Percentiles rank a stretch among this genome's conserved stretches.
Evolutionary conservation across 2,329 filamentous ascomycete genomes (phyloP).

Genomic region (Monosporascus ibericus): DNA sequence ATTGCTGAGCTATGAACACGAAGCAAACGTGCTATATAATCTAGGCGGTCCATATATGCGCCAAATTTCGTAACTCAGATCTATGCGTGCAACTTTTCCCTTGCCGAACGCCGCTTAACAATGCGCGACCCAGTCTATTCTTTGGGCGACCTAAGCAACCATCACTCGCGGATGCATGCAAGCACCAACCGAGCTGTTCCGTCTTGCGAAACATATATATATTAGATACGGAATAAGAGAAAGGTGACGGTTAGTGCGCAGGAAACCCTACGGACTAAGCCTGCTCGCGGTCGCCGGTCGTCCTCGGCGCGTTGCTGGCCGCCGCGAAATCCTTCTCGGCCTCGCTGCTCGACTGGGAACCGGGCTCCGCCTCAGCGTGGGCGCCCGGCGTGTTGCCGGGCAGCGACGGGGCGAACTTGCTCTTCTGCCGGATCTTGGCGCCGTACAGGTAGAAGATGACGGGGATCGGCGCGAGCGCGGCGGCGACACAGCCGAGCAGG

Average conservation of each 20-base stretch:
- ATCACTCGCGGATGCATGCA: too few relatives aligned
- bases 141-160: too few relatives aligned
- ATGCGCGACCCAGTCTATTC: too few relatives aligned
- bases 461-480: constrained; percentile 54
- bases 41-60: too few relatives aligned
- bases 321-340: constrained; percentile 30
- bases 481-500: constrained; percentile 54
- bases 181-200: too few relatives aligned
- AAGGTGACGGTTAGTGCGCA: not conserved
- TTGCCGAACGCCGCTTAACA: too few relatives aligned
- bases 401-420: constrained; percentile 48
- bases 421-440: constrained; percentile 47
- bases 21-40: too few relatives aligned
- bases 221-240: too few relatives aligned
- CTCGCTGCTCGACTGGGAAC: constrained; percentile 15
- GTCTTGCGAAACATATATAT: too few relatives aligned
- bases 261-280: constrained; percentile 3
- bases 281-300: constrained; percentile 19
- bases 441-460: constrained; percentile 58
- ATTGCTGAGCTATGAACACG: too few relatives aligned
- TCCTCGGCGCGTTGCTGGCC: constrained; percentile 28
- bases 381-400: constrained; percentile 14
- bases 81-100: too few relatives aligned
- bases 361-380: not conserved
- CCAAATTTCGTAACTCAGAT: too few relatives aligned